Conservation (phyloP, 208 protist genomes). For the Blastocrithidia nonstop region DNA sequence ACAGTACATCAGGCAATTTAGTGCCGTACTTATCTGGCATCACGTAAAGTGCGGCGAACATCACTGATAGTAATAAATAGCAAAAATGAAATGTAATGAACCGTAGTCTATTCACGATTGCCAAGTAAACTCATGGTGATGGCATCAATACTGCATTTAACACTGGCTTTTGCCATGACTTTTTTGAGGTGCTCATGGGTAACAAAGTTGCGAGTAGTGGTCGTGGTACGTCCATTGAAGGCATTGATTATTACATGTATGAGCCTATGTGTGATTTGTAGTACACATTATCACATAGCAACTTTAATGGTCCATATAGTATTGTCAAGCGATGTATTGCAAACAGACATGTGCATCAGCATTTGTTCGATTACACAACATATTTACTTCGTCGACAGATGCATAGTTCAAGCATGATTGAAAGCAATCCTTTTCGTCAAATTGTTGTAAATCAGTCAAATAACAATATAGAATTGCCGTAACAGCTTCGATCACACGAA, state of each 20-base stretch:
- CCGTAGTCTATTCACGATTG: slow-evolving; percentile 12
- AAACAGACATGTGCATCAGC: slow-evolving; percentile 24
- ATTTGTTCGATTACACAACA: slow-evolving; percentile 33
- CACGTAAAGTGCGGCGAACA: too few relatives aligned
- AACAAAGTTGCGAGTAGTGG: slow-evolving; percentile 8
- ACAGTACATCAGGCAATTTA: slow-evolving; percentile 23
- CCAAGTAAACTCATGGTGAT: slow-evolving; percentile 29
- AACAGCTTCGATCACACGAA: not conserved
- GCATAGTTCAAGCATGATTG: not conserved
- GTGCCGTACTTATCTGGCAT: slow-evolving; percentile 11
- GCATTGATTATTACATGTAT: slow-evolving; percentile 34
- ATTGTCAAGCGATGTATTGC: slow-evolving; percentile 42
- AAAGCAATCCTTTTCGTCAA: too few relatives aligned
- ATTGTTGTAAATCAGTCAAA: slow-evolving; percentile 1
- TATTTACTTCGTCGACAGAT: slow-evolving; percentile 18
- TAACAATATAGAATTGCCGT: not conserved
- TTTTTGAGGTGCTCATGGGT: slow-evolving; percentile 11
- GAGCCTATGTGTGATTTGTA: slow-evolving; percentile 40
- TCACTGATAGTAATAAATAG: too few relatives aligned
- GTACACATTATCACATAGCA: slow-evolving; percentile 21
- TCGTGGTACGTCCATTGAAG: slow-evolving; percentile 7
- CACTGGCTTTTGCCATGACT: slow-evolving; percentile 23
- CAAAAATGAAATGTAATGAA: too few relatives aligned
- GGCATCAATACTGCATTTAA: slow-evolving; percentile 16
- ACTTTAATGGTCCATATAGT: slow-evolving; percentile 44